Evolutionary conservation across 169 alveolate genomes (phyloP), one percentile per base, ranked within the genome.

Genomic region (Plasmodium billcollinsi): DNA sequence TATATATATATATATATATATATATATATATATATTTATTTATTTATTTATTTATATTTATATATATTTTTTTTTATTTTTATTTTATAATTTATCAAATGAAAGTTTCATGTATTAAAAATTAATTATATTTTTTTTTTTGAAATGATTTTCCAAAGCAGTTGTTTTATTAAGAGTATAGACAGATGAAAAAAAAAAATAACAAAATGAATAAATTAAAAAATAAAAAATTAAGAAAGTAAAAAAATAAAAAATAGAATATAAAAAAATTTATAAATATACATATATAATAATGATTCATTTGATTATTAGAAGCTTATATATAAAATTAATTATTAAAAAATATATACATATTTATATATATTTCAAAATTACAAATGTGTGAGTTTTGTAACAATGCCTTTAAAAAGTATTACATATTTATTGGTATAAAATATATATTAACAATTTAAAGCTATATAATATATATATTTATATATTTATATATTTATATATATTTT

Each of bases 171-270:
- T 21, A 56, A 18, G 65, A 6, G 11, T 56, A 56, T 18, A 56
- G 21, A 56, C 18, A 56, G 11, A 8, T 12, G 18, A 52, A 59
- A 74, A 75, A 29, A 20, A 56, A 58, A 69, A 71, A 21, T 8
- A 71, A 49, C 54, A 50, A 71, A 71, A 26, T 26, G 20, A 50
- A 71, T 71, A 21, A 71, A 71, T 71, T 2, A 71, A 71, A 14
- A 20, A 71, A 18, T 49, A 18, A 50, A 71, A 70, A 49, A 43
- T 24, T 11, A 0, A 21, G 43, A 58, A 69, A 71, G 11, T 8
- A 71, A 49, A 24, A 50, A 71, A 71, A 26, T 26, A 71, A 71
- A 14, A 20, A 71, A 18, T 49, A 18, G 24, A 71, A 24, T 18
- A 26, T 9, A 63, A 24, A 45, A 24, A 63, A 26, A 26, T 63